Conservation (phyloP, 2,329 filamentous ascomycete genomes). For the Curvularia sp. region DNA sequence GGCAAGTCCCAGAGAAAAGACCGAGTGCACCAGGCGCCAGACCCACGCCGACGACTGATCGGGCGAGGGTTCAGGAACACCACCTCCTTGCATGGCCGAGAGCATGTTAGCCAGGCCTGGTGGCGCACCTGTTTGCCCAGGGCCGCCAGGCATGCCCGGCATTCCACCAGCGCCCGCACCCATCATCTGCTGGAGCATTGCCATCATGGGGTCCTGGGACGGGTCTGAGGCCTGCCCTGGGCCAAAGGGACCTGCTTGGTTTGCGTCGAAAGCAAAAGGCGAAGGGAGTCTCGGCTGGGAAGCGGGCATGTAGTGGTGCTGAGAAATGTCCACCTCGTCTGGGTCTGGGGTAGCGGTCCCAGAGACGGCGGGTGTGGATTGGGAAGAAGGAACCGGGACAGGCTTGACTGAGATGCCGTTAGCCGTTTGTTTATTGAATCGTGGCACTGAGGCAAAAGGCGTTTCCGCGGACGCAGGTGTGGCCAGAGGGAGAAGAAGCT, state of each 20-base stretch:
- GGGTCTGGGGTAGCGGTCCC: constrained; percentile 60
- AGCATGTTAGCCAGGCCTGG: constrained; percentile 55
- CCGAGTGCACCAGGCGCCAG: constrained; percentile 76
- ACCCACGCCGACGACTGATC: constrained; percentile 59
- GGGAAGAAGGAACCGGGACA: constrained; percentile 25
- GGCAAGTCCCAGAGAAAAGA: constrained; percentile 73
- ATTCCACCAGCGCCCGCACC: constrained; percentile 51
- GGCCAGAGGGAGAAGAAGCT: constrained; percentile 14
- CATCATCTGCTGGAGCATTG: constrained; percentile 79
- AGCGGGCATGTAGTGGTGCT: constrained; percentile 70
- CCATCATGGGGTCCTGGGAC: constrained; percentile 63
- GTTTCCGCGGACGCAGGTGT: constrained; percentile 16
- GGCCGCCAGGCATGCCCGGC: constrained; percentile 41
- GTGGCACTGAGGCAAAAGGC: neutral
- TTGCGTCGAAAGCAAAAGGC: constrained; percentile 44
- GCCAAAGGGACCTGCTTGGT: constrained; percentile 26
- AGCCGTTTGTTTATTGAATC: constrained; percentile 21
- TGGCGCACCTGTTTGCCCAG: constrained; percentile 41
- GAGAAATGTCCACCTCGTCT: constrained; percentile 80
- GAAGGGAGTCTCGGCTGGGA: constrained; percentile 52
- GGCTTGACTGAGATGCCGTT: constrained; percentile 35
- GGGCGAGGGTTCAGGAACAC: constrained; percentile 45
- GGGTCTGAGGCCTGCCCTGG: constrained; percentile 32
- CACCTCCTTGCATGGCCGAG: constrained; percentile 54
- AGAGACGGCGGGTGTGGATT: constrained; percentile 27